phyloP scores from a whole-genome alignment of 1,139 yeast genomes.

The Nematodospora anomalae region DNA sequence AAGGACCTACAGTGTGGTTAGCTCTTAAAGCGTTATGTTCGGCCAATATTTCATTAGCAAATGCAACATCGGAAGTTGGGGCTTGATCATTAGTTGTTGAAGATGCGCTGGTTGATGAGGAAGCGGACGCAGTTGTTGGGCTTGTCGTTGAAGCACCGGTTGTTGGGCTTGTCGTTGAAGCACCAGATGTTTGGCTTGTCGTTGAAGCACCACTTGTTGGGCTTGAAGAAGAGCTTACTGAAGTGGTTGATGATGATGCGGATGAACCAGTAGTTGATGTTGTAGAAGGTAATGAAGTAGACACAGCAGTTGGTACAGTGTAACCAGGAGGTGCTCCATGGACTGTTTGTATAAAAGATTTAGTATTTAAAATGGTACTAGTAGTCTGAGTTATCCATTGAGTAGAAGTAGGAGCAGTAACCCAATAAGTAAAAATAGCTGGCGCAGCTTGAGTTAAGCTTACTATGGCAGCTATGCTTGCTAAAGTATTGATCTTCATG shows the following conservation, averaged over 20 bases:
- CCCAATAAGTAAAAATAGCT: constrained; percentile 19
- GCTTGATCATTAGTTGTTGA: constrained; percentile 12
- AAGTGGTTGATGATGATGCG: constrained; percentile 20
- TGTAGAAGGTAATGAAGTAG: constrained; percentile 17
- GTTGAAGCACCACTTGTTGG: constrained; percentile 7
- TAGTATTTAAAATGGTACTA: constrained; percentile 17
- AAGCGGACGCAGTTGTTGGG: constrained; percentile 24
- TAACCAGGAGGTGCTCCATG: constrained; percentile 14
- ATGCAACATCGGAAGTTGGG: constrained; percentile 19
- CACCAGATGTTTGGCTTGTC: constrained; percentile 7
- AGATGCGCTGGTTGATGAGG: constrained; percentile 20
- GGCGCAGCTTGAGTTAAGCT: constrained; percentile 21
- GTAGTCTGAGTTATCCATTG: constrained; percentile 21
- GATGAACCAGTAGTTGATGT: constrained; percentile 21
- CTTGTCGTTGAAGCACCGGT: constrained; percentile 12
- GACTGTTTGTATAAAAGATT: constrained; percentile 12
- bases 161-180: constrained; percentile 7
- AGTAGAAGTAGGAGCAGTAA: constrained; percentile 28
- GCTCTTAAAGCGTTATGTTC: constrained; percentile 58
- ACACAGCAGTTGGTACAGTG: constrained; percentile 19
- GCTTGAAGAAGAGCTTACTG: constrained; percentile 22
- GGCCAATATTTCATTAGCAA: constrained; percentile 37
- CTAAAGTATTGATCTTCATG: constrained; percentile 7
- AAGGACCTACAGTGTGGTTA: constrained; percentile 47
- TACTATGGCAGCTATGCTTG: constrained; percentile 7